Evolutionary conservation across 352 stramenopile species (phyloP), one percentile per base, ranked within the genome.

Genomic region (Phytophthora sp.): DNA sequence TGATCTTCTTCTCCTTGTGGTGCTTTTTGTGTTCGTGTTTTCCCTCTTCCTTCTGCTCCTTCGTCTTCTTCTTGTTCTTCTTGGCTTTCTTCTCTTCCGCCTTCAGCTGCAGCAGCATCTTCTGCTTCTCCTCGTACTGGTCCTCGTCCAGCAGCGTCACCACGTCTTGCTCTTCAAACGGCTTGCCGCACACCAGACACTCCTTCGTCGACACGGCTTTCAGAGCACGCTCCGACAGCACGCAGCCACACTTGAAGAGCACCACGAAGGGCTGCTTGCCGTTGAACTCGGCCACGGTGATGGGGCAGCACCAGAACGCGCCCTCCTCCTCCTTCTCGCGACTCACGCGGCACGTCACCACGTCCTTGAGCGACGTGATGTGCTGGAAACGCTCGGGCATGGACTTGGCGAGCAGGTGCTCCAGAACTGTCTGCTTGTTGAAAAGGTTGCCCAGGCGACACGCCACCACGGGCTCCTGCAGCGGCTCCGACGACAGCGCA

Each of bases 371-470:
- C 21, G 85, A 92, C 38, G 84, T 72, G 41, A 97, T 85, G 76
- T 97, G 86, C 27, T 70, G 56, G 58, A 96, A 94, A 17, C 70
- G 58, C 38, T 84, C 69, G 2, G 90, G 83, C 39, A 97, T 69
- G 41, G 84, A 82, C 37, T 85, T 82, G 4, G 93, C 87, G 43
- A 98, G 69, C 35, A 98, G 51, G 18, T 82, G 79, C 66, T 92
- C 78, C 11, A 98, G 65, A 55, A 97, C 58, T 38, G 80, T 77
- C 56, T 97, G 86, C 76, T 98, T 98, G 71, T 97, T 98, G 76
- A 94, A 97, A 10, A 98, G 64, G 68, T 97, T 96, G 46, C 92
- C 92, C 23, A 97, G 70, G 44, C 84, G 79, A 65, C 91, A 97
- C 11, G 80, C 88, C 28, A 97, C 92, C 31, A 98, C 81, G 13